phyloP scores from a whole-genome alignment of 768 basidiomycete genomes.

The Artomyces pyxidatus region DNA sequence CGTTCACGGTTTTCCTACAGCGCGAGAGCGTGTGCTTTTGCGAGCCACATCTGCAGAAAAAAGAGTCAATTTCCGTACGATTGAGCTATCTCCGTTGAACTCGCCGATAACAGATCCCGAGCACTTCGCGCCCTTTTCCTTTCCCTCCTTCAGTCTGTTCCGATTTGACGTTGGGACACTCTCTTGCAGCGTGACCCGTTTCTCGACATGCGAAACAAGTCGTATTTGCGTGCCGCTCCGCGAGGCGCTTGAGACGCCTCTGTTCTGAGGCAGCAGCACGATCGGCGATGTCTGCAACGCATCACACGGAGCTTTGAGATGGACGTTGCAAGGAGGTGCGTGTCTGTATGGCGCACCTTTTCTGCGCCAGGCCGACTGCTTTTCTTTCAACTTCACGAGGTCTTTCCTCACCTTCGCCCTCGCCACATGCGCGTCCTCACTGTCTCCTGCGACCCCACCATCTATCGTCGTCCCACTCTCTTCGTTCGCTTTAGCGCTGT shows the following conservation, averaged over 20 bases:
- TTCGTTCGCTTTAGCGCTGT: constrained; percentile 1
- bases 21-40: constrained; percentile 67
- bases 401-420: constrained; percentile 24
- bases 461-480: constrained; percentile 18
- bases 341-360: constrained; percentile 21
- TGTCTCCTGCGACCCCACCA: neutral
- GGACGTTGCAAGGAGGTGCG: no score
- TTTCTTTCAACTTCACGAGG: constrained; percentile 21
- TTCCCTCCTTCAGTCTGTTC: constrained; percentile 18
- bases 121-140: constrained; percentile 54
- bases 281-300: constrained; percentile 16
- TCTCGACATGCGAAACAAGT: constrained; percentile 84
- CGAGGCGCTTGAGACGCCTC: constrained; percentile 56
- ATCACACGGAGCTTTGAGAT: no score
- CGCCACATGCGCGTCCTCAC: neutral
- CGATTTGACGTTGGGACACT: constrained; percentile 53
- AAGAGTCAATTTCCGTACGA: neutral
- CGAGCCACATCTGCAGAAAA: constrained; percentile 64
- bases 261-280: constrained; percentile 38
- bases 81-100: neutral
- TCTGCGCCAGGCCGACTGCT: constrained; percentile 18
- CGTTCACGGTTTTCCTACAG: constrained; percentile 61
- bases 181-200: constrained; percentile 74
- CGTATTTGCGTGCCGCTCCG: constrained; percentile 47
- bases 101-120: constrained; percentile 41